Conservation (phyloP, 176 grass and related monocot genomes). For the Puya raimondii region DNA sequence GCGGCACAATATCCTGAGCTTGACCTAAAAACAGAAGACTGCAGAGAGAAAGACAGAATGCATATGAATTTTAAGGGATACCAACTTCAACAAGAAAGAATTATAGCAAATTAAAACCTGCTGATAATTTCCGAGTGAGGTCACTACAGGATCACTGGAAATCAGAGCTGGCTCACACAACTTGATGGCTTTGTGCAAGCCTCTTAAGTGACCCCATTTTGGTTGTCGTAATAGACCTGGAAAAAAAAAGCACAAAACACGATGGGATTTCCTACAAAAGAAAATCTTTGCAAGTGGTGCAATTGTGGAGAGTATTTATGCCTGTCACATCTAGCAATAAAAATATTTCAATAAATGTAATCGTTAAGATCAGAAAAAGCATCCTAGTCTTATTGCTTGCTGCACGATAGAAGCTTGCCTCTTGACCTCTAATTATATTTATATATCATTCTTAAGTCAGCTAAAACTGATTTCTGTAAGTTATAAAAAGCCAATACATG, state of each 20-base stretch:
- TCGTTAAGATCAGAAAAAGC: too few relatives aligned
- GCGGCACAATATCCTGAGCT: slow-evolving; percentile 70
- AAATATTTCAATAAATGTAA: too few relatives aligned
- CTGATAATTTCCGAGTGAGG: slow-evolving; percentile 62
- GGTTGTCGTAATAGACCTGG: slow-evolving; percentile 89
- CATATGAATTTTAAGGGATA: background rate
- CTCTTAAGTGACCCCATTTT: slow-evolving; percentile 95
- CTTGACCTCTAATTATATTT: too few relatives aligned
- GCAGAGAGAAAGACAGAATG: background rate
- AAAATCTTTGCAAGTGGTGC: too few relatives aligned
- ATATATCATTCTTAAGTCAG: too few relatives aligned
- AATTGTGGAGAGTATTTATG: too few relatives aligned
- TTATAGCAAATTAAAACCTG: slow-evolving; percentile 36
- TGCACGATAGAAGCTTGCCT: too few relatives aligned
- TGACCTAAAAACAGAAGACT: slow-evolving; percentile 80
- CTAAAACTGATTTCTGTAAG: too few relatives aligned
- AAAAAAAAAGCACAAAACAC: background rate
- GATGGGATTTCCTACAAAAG: too few relatives aligned
- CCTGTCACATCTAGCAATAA: too few relatives aligned
- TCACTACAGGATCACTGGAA: slow-evolving; percentile 60
- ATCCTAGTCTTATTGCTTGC: too few relatives aligned
- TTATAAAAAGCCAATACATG: too few relatives aligned
- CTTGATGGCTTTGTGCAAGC: slow-evolving; percentile 89
- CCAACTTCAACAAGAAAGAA: background rate
- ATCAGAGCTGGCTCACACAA: slow-evolving; percentile 81